Evolutionary conservation across 1,284 basidiomycete genomes (phyloP).

Genomic region (Cryptococcus depauperatus): DNA sequence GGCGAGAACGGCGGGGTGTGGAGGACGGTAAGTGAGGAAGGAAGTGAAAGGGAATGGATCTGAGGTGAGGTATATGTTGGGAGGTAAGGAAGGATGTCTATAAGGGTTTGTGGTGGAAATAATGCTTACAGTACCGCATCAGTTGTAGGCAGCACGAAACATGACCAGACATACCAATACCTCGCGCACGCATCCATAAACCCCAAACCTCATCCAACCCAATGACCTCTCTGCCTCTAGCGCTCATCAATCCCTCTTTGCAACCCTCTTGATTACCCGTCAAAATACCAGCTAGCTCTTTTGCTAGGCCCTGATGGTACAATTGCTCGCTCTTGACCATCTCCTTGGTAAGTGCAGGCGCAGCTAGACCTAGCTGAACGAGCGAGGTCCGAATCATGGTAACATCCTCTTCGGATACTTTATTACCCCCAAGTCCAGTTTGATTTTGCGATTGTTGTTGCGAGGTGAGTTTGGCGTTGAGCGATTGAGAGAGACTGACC

Average conservation of each 20-base stretch:
- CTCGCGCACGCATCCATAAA: constrained; percentile 90
- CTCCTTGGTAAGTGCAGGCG: constrained; percentile 73
- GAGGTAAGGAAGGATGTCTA: constrained; percentile 63
- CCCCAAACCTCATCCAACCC: constrained; percentile 95
- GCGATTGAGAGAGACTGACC: constrained; percentile 74
- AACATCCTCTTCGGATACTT: constrained; percentile 59
- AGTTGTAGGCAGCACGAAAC: neutral
- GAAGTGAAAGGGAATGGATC: constrained; percentile 61
- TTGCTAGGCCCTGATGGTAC: constrained; percentile 74
- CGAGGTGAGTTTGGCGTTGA: constrained; percentile 72
- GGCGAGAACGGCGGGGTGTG: constrained; percentile 70
- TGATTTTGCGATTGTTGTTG: constrained; percentile 24
- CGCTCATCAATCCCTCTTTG: constrained; percentile 37
- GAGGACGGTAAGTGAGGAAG: constrained; percentile 67
- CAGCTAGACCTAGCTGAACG: constrained; percentile 68
- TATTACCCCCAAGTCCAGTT: constrained; percentile 5
- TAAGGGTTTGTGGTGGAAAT: constrained; percentile 75
- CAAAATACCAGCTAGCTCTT: constrained; percentile 70
- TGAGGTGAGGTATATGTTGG: constrained; percentile 59
- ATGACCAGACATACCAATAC: constrained; percentile 61
- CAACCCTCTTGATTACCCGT: constrained; percentile 27
- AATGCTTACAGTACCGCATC: constrained; percentile 53
- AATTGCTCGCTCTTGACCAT: constrained; percentile 76
- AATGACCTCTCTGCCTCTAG: constrained; percentile 56
- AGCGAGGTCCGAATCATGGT: constrained; percentile 82